Conservation (phyloP, 495 filamentous ascomycete genomes). For the Patellaria atrata region DNA sequence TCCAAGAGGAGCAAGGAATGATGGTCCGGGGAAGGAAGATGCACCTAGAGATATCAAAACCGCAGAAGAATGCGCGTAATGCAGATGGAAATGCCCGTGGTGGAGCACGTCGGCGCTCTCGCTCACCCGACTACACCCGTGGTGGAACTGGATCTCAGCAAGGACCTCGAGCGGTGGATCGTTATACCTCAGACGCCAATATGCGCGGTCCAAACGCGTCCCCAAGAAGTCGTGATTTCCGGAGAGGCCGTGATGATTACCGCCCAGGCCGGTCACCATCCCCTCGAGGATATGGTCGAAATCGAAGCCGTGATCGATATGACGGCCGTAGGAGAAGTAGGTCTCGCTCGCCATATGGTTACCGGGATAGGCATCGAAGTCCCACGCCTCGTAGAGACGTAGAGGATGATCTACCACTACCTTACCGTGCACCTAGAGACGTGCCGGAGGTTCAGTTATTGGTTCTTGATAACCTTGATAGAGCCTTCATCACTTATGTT, state of each 20-base stretch:
- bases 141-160: conserved; percentile 22
- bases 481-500: conserved; percentile 69
- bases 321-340: conserved; percentile 33
- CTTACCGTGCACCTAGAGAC: conserved; percentile 55
- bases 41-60: conserved; percentile 86
- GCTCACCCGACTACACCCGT: conserved; percentile 55
- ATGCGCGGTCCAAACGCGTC: conserved; percentile 15
- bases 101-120: conserved; percentile 40
- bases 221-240: conserved; percentile 17
- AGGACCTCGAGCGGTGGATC: conserved; percentile 14
- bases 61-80: conserved; percentile 62
- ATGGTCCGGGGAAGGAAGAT: conserved; percentile 74
- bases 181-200: conserved; percentile 21
- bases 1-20: conserved; percentile 62
- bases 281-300: conserved; percentile 40
- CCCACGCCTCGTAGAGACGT: conserved; percentile 46
- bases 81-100: conserved; percentile 29
- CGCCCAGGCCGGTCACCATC: conserved; percentile 49
- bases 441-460: conserved; percentile 88
- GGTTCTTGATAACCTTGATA: conserved; percentile 56
- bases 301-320: conserved; percentile 42
- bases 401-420: conserved; percentile 53
- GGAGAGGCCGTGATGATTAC: conserved; percentile 40
- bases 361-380: conserved; percentile 46
- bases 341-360: conserved; percentile 37